Conservation (phyloP, 805 yeast genomes). For the Candida hispaniensis region DNA sequence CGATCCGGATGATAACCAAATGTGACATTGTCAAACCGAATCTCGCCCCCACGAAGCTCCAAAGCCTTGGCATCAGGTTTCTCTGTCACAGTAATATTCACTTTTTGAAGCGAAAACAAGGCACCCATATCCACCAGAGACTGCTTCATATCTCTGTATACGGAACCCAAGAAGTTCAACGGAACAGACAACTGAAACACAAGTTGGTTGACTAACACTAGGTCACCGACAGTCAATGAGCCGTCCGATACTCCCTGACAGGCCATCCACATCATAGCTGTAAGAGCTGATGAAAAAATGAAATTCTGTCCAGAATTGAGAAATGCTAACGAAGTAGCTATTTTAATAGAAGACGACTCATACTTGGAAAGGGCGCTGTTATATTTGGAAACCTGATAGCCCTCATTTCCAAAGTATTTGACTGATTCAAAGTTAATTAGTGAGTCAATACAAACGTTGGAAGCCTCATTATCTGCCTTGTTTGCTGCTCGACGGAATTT, state of each 20-base stretch:
- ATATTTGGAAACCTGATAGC: conserved; percentile 66
- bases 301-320: conserved; percentile 69
- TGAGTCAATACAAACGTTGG: conserved; percentile 87
- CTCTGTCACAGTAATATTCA: conserved; percentile 56
- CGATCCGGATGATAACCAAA: conserved; percentile 88
- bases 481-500: conserved; percentile 82
- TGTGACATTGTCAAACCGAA: conserved; percentile 78
- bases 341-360: conserved; percentile 56
- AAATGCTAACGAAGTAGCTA: conserved; percentile 66
- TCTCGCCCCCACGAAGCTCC: conserved; percentile 58
- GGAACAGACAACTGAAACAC: conserved; percentile 96
- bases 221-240: conserved; percentile 79
- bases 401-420: conserved; percentile 87
- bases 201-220: conserved; percentile 87
- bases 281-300: conserved; percentile 76
- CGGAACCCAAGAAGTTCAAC: conserved; percentile 86
- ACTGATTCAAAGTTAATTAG: conserved; percentile 90
- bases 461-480: conserved; percentile 90
- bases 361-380: conserved; percentile 62
- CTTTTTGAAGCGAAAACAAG: conserved; percentile 70
- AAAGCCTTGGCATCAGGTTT: conserved; percentile 53
- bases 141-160: conserved; percentile 88
- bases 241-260: conserved; percentile 86
- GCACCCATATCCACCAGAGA: conserved; percentile 93
- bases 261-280: conserved; percentile 98